Evolutionary conservation across 2,329 filamentous ascomycete genomes (phyloP).

Genomic region (Scopulariopsis brevicaulis): DNA sequence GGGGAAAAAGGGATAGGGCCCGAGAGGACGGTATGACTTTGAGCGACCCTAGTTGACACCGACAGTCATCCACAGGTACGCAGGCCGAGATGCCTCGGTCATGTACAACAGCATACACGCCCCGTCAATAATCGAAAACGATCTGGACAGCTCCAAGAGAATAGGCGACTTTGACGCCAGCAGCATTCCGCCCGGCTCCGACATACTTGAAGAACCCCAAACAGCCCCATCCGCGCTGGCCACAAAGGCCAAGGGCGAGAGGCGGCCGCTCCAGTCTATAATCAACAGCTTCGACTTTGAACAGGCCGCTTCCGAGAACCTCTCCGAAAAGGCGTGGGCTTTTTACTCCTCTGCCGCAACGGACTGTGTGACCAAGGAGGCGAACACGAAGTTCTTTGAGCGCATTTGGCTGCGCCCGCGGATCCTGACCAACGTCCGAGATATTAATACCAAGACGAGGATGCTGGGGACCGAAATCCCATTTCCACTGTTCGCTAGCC

Average conservation of each 20-base stretch:
- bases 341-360: conserved; percentile 14
- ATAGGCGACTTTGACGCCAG: conserved; percentile 9
- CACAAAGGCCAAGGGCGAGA: background rate
- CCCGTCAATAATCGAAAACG: conserved; percentile 10
- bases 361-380: conserved; percentile 13
- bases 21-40: too few species aligned
- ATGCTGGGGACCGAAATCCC: conserved; percentile 12
- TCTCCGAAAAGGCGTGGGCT: conserved; percentile 12
- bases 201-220: background rate
- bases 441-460: conserved; percentile 7
- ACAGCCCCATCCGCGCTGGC: background rate
- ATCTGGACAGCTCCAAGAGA: conserved; percentile 7
- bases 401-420: conserved; percentile 13
- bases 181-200: conserved; percentile 4
- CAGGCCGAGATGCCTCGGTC: conserved; percentile 13
- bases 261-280: conserved; percentile 8
- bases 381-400: conserved; percentile 9
- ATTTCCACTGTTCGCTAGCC: conserved; percentile 12
- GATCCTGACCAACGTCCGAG: conserved; percentile 12
- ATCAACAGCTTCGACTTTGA: conserved; percentile 16
- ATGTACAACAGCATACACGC: conserved; percentile 13
- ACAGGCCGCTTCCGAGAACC: conserved; percentile 5
- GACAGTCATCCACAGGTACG: conserved; percentile 13
- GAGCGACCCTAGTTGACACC: background rate
- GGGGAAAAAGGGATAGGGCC: background rate